Evolutionary conservation across 2,329 filamentous ascomycete species (phyloP).

Genomic region (Sporothrix protearum): DNA sequence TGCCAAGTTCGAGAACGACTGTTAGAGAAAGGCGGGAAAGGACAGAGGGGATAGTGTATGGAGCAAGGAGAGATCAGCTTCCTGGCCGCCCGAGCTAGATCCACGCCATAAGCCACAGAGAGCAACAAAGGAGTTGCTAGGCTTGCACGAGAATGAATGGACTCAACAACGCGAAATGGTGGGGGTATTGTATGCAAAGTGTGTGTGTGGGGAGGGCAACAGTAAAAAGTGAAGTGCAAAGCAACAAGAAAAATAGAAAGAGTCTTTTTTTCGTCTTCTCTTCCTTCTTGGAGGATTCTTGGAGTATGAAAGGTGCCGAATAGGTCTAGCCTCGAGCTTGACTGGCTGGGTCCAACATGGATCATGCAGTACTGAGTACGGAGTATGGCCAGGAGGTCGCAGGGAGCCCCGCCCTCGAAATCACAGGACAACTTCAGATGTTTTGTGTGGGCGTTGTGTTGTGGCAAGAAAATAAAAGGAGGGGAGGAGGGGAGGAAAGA

Average conservation of each 20-base stretch:
- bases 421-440: background rate
- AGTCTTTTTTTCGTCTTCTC: background rate
- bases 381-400: background rate
- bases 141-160: background rate
- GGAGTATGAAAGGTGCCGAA: background rate
- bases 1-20: conserved; percentile 3
- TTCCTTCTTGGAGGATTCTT: too few relatives aligned
- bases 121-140: background rate
- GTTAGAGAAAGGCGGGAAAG: background rate
- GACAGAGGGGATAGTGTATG: background rate
- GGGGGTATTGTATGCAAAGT: conserved; percentile 12
- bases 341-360: background rate
- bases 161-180: conserved; percentile 4
- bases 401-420: background rate
- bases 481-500: background rate
- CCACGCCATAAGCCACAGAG: background rate
- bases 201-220: conserved; percentile 19
- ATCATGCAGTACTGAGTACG: too few relatives aligned
- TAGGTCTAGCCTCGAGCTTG: conserved; percentile 3
- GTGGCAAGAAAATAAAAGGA: background rate
- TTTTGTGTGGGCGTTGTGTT: background rate
- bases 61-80: background rate
- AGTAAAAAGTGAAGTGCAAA: background rate
- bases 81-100: background rate
- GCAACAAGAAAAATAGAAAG: background rate